Base-by-base conservation (phyloP, 179 eudicot species). In the Camellia oleifera region DNA sequence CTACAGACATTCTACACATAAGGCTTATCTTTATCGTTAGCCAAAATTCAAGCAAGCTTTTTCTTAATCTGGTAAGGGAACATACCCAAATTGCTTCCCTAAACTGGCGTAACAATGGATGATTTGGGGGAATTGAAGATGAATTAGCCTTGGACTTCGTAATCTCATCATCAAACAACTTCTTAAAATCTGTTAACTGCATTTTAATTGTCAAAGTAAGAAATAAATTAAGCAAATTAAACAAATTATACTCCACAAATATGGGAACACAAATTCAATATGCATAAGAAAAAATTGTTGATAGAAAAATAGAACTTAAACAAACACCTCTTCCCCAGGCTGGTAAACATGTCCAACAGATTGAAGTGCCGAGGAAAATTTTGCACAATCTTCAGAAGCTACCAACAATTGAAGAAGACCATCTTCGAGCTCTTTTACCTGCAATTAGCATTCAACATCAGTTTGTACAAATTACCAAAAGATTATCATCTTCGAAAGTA, bases 81-180 rank as follows among this genome's bases (percentile, higher is more conserved):
- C 88, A 68, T 92, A 95, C 98, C 98, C 98, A 95, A 79, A 95
- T 82, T 71, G 95, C 95, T 89, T 94, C 95, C 76, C 78, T 90
- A 71, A 95, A 95, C 72, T 90, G 95, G 73, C 97, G 92, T 71
- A 93, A 79, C 60, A 89, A 72, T 68, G 70, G 85, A 88, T 77
- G 76, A 72, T 85, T 88, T 72, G 90, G 89, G 40, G 85, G 83
- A 79, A 78, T 81, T 45, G 91, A 76, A 12, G 93, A 74, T 65
- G 83, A 83, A 48, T 75, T 75, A 71, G 83, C 76, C 87, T 88
- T 91, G 72, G 82, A 46, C 87, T 84, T 91, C 77, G 86, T 79
- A 80, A 87, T 71, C 86, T 91, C 97, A 15, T 78, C 82, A 53
- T 88, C 89, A 70, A 94, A 81, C 82, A 87, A 56, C 84, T 89